Evolutionary conservation across 2,329 filamentous ascomycete species (phyloP).

Genomic region (Pestalotiopsis sp.): DNA sequence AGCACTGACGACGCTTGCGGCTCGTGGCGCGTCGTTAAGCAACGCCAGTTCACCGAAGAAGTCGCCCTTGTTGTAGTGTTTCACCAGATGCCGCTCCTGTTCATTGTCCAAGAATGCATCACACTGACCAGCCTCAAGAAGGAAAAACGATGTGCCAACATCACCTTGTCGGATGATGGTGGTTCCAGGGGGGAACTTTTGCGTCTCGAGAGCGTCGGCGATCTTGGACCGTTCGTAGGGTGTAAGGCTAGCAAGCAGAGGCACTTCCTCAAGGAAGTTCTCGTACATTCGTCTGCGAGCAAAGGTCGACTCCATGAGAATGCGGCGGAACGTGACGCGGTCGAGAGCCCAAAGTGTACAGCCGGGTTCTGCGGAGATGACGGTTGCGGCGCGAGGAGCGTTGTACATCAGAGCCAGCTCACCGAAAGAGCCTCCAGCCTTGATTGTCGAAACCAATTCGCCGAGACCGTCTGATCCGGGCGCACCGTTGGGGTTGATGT

Average conservation of each 20-base stretch:
- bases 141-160: conserved; percentile 87
- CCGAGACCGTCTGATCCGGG: conserved; percentile 83
- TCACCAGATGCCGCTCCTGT: conserved; percentile 71
- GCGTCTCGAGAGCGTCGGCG: conserved; percentile 90
- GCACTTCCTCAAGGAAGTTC: conserved; percentile 92
- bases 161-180: conserved; percentile 91
- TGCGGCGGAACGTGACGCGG: conserved; percentile 93
- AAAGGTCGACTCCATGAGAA: conserved; percentile 97
- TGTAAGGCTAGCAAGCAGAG: conserved; percentile 79
- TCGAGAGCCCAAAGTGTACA: conserved; percentile 94
- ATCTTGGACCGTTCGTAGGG: conserved; percentile 97
- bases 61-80: conserved; percentile 86
- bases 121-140: conserved; percentile 85
- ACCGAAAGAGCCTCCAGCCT: conserved; percentile 90
- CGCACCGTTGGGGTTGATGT: conserved; percentile 78
- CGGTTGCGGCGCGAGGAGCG: conserved; percentile 90
- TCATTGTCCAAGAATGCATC: conserved; percentile 73
- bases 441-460: conserved; percentile 77
- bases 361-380: conserved; percentile 77
- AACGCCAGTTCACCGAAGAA: conserved; percentile 97
- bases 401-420: conserved; percentile 99
- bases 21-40: conserved; percentile 89
- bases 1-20: conserved; percentile 82
- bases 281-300: conserved; percentile 96
- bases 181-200: conserved; percentile 79